Evolutionary conservation across 164 flowering plant genomes (phyloP).

Genomic region (Macadamia integrifolia): DNA sequence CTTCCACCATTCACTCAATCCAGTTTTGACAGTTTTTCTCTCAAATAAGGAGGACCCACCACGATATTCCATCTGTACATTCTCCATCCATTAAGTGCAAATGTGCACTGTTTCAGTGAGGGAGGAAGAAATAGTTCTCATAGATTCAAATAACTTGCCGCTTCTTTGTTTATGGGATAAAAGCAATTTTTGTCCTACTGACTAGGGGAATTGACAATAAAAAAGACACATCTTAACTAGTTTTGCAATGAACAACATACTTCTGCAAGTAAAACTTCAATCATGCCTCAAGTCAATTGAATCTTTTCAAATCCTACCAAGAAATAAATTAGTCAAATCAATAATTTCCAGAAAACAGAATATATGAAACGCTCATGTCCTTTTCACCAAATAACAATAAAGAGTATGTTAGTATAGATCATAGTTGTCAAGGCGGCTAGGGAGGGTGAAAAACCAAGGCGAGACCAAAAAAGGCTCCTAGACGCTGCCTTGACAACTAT

Average conservation of each 20-base stretch:
- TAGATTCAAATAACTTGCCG: not conserved
- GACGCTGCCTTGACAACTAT: no score
- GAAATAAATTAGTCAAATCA: not conserved
- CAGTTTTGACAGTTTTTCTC: not conserved
- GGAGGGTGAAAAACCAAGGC: no score
- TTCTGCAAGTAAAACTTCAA: not conserved
- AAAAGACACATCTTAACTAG: not conserved
- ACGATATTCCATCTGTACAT: not conserved
- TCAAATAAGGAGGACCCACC: no score
- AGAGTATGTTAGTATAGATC: not conserved
- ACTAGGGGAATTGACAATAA: not conserved
- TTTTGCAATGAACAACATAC: no score
- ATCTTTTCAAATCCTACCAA: not conserved
- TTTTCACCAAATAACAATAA: not conserved
- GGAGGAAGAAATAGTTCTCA: not conserved
- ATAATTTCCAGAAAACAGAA: not conserved
- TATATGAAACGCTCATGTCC: not conserved
- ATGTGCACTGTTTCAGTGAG: no score
- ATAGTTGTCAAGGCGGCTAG: no score
- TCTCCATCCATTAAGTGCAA: no score
- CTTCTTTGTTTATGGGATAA: not conserved
- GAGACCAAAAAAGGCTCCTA: no score
- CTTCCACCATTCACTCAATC: not conserved
- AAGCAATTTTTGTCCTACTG: not conserved
- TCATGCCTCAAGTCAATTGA: not conserved